Base-by-base conservation (phyloP, 2,329 filamentous ascomycete genomes). In the Talaromyces sp. region DNA sequence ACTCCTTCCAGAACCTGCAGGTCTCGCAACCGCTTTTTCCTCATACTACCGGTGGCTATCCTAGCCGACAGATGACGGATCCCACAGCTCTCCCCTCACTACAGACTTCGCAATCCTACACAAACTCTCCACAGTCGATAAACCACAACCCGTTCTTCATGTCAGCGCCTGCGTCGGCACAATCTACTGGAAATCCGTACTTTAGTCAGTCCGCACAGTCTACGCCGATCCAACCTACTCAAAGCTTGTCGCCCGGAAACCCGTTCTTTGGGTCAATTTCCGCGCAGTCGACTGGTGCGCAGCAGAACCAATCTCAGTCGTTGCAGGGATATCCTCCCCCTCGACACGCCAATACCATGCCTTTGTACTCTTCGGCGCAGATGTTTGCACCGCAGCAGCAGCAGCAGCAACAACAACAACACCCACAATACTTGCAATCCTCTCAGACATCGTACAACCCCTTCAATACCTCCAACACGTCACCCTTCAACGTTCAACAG, bases 1-100 rank as follows among this genome's bases (percentile, higher is more conserved):
- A 89, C 68, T 86, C 89, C 0, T 90, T 96, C 69, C 88, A 93
- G 70, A 87, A 85, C 65, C 82, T 96, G 75, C 87, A 90, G 42
- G 78, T 96, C 2, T 86, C 85, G 9, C 86, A 87, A 66, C 42
- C 34, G 9, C 79, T 92, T 33, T 92, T 93, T 72, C 89, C 90
- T 7, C 87, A 92, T 69, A 87, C 88, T 59, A 93, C 90, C 1
- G 89, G 90, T 59, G 90, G 80, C 61, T 83, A 81, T 67, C 75
- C 78, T 7, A 74, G 68, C 57, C 76, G 78, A 60, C 76, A 78
- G 51, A 61, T 76, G 79, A 60, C 65, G 73, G 56, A 68, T 71
- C 47, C 54, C n/a, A 62, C 55, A 31, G 79, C 79, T 0, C 78
- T 79, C n/a, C 77, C 78, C 5, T 73, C 75, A 23, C 71, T 73